Percentiles rank a stretch among this genome's conserved stretches.
Evolutionary conservation across 2,329 filamentous ascomycete species (phyloP).

Genomic region (Sporothrix protearum): DNA sequence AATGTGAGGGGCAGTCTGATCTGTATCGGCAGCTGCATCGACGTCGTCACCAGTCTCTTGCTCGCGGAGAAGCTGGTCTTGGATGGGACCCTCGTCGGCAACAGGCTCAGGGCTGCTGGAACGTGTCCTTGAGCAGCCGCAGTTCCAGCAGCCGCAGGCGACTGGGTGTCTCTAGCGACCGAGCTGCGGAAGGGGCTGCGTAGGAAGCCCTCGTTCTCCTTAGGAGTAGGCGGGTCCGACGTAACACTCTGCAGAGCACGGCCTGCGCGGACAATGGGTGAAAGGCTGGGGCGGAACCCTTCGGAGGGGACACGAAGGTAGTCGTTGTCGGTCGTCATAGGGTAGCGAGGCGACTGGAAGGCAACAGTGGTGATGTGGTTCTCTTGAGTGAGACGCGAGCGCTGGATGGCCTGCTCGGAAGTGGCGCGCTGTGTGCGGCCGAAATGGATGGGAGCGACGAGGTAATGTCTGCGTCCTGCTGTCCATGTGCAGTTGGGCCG

Average conservation of each 20-base stretch:
- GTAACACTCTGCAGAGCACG: constrained; percentile 56
- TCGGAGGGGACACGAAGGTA: constrained; percentile 33
- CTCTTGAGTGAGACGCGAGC: background rate
- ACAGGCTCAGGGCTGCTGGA: constrained; percentile 10
- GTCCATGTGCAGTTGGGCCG: constrained; percentile 17
- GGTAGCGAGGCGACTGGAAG: constrained; percentile 23
- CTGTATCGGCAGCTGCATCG: background rate
- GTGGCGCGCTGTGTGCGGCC: background rate
- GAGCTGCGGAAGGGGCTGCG: constrained; percentile 54
- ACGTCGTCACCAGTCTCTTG: constrained; percentile 2
- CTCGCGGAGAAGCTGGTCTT: constrained; percentile 3
- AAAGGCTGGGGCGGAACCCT: constrained; percentile 45
- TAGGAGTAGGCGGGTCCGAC: constrained; percentile 56
- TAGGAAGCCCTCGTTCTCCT: constrained; percentile 48
- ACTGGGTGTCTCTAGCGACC: constrained; percentile 34
- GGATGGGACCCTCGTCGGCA: background rate
- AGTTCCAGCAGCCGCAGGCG: constrained; percentile 32
- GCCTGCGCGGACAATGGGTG: constrained; percentile 57
- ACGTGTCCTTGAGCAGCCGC: constrained; percentile 24
- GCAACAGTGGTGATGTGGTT: constrained; percentile 9
- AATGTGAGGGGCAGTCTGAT: background rate
- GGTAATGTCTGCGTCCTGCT: background rate
- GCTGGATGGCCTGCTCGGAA: background rate
- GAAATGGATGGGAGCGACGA: constrained; percentile 21
- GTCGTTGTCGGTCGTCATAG: constrained; percentile 15